A percentile compares a stretch with the other conserved stretches of the same genome.
Evolutionary conservation across 1,284 basidiomycete species (phyloP).

Genomic region (Irpex sp.): DNA sequence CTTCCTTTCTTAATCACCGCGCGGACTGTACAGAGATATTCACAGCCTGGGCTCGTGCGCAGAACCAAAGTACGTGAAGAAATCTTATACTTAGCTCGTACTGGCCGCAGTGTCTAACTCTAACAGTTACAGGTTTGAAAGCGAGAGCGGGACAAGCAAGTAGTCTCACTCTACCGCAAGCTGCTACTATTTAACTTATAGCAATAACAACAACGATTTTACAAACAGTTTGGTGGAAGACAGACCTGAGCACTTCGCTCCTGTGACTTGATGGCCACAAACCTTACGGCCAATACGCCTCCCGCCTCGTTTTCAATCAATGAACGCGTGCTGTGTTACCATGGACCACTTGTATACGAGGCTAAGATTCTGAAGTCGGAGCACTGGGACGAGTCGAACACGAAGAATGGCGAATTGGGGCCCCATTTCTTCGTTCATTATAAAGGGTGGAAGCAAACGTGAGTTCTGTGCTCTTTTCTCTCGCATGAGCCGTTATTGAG

Average conservation of each 20-base stretch:
- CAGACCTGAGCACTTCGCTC: neutral
- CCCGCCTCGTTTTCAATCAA: constrained; percentile 39
- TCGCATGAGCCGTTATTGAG: neutral
- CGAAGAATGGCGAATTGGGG: constrained; percentile 64
- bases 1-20: no score
- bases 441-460: constrained; percentile 99
- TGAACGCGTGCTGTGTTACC: constrained; percentile 90
- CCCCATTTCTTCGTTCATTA: constrained; percentile 96
- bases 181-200: no score
- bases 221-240: no score
- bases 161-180: no score
- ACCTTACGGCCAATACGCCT: constrained; percentile 1
- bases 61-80: no score
- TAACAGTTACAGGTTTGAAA: no score
- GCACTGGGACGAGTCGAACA: constrained; percentile 69
- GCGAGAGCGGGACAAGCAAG: no score
- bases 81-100: no score
- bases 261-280: constrained; percentile 1
- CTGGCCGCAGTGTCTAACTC: no score
- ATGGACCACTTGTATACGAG: constrained; percentile 93
- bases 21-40: no score
- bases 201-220: no score
- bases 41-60: no score
- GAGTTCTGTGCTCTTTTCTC: constrained; percentile 27
- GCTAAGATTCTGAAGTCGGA: constrained; percentile 89